Evolutionary conservation across 305 asterid species (phyloP).

Genomic region (Petunia hybrid): DNA sequence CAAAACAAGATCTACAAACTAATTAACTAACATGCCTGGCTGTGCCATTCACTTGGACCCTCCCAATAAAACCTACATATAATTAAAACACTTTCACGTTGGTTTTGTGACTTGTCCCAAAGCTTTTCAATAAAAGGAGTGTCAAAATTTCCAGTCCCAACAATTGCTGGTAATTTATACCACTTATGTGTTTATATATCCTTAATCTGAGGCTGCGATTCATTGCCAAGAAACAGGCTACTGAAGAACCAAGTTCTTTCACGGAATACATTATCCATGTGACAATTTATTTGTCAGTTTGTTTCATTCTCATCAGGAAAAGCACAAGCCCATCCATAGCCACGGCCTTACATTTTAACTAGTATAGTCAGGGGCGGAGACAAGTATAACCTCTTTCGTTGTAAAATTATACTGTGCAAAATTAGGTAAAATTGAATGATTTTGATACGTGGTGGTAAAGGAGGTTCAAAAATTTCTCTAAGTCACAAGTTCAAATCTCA

Average conservation of each 20-base stretch:
- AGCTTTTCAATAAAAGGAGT: background rate
- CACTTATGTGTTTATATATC: conserved; percentile 4
- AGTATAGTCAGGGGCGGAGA: too few species aligned
- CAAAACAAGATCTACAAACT: too few species aligned
- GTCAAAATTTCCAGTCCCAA: background rate
- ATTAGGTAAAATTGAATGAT: too few species aligned
- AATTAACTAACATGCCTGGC: conserved; percentile 21
- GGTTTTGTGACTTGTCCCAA: conserved; percentile 33
- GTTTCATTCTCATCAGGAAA: conserved; percentile 33
- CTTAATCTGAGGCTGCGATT: background rate
- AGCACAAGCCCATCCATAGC: conserved; percentile 12
- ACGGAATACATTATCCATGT: conserved; percentile 24
- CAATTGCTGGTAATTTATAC: background rate
- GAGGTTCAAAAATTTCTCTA: too few species aligned
- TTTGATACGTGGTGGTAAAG: too few species aligned
- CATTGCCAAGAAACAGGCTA: conserved; percentile 34
- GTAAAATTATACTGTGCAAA: too few species aligned
- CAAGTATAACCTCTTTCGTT: too few species aligned
- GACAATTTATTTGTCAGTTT: conserved; percentile 13
- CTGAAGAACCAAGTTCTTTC: background rate
- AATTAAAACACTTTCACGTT: conserved; percentile 40
- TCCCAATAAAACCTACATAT: background rate
- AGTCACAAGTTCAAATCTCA: too few species aligned
- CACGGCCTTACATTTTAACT: background rate
- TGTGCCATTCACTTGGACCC: conserved; percentile 31